Evolutionary conservation across 495 filamentous ascomycete species (phyloP).

Genomic region (Haplographium delicatum): DNA sequence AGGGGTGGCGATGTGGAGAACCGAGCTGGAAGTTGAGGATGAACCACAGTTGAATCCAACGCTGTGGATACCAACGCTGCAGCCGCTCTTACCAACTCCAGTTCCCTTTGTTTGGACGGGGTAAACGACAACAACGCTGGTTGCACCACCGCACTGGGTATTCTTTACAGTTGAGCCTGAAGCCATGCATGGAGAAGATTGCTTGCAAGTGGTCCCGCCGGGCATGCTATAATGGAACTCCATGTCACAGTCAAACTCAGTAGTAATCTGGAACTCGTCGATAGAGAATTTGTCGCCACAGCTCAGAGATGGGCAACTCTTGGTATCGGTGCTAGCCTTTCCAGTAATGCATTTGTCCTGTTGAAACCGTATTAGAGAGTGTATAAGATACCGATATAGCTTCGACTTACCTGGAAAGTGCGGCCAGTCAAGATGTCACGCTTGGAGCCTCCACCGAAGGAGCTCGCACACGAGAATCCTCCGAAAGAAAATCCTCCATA

Average conservation of each 20-base stretch:
- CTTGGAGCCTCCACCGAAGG: slow-evolving; percentile 41
- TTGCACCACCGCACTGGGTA: slow-evolving; percentile 88
- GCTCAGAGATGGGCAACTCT: slow-evolving; percentile 48
- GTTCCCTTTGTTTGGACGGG: slow-evolving; percentile 48
- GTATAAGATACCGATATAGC: neutral
- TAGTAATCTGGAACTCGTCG: slow-evolving; percentile 61
- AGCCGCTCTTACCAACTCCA: slow-evolving; percentile 40
- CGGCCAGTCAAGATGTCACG: slow-evolving; percentile 41
- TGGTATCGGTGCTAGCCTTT: slow-evolving; percentile 41
- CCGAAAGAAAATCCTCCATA: slow-evolving; percentile 69
- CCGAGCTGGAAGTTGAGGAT: slow-evolving; percentile 10
- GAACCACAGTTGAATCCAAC: slow-evolving; percentile 74
- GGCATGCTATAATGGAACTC: slow-evolving; percentile 82
- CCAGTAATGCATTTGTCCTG: slow-evolving; percentile 62
- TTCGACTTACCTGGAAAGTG: slow-evolving; percentile 26
- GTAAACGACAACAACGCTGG: slow-evolving; percentile 68
- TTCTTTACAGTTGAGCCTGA: slow-evolving; percentile 66
- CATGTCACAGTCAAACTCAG: slow-evolving; percentile 68
- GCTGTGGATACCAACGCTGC: slow-evolving; percentile 68
- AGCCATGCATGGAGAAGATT: slow-evolving; percentile 57
- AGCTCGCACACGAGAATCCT: slow-evolving; percentile 60
- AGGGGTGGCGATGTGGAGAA: slow-evolving; percentile 22
- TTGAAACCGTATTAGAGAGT: slow-evolving; percentile 3
- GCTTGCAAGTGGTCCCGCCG: slow-evolving; percentile 72
- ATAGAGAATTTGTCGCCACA: slow-evolving; percentile 63